Percentiles rank a stretch among this genome's conserved stretches.
Evolutionary conservation across 208 protist genomes (phyloP).

Genomic region (Leishmania mexicana): DNA sequence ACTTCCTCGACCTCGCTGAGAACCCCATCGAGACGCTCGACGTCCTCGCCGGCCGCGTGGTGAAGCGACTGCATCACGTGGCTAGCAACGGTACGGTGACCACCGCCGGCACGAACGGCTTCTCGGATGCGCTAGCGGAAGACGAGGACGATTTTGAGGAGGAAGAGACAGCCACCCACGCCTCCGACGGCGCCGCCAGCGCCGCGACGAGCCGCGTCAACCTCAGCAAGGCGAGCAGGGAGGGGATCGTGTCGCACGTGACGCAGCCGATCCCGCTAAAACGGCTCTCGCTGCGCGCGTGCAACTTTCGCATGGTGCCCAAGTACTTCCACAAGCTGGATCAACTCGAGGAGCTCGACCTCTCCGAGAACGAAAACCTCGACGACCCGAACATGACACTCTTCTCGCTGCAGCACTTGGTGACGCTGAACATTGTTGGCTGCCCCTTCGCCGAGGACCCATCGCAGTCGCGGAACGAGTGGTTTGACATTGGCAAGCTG

Average conservation of each 20-base stretch:
- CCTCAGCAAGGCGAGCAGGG: constrained; percentile 76
- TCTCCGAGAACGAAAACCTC: constrained; percentile 82
- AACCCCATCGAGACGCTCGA: constrained; percentile 87
- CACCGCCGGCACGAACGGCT: constrained; percentile 22
- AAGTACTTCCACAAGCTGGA: constrained; percentile 91
- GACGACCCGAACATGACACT: constrained; percentile 90
- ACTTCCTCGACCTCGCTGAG: constrained; percentile 69
- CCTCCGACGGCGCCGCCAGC: constrained; percentile 31
- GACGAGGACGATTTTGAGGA: constrained; percentile 28
- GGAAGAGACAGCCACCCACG: constrained; percentile 40
- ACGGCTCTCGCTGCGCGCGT: constrained; percentile 67
- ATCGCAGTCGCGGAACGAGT: constrained; percentile 68
- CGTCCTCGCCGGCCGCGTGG: constrained; percentile 78
- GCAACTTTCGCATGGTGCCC: constrained; percentile 73
- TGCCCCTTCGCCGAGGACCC: constrained; percentile 84
- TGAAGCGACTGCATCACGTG: constrained; percentile 49
- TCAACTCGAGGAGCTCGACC: constrained; percentile 78
- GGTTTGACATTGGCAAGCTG: constrained; percentile 90
- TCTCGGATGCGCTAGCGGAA: constrained; percentile 5
- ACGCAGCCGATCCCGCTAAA: constrained; percentile 71
- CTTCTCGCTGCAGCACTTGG: constrained; percentile 77
- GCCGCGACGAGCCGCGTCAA: constrained; percentile 49
- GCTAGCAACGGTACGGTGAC: constrained; percentile 25
- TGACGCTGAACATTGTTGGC: constrained; percentile 77
- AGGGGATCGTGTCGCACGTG: constrained; percentile 59